Evolutionary conservation across 1,139 yeast species (phyloP).

Genomic region (Citeromyces hawaiiensis): DNA sequence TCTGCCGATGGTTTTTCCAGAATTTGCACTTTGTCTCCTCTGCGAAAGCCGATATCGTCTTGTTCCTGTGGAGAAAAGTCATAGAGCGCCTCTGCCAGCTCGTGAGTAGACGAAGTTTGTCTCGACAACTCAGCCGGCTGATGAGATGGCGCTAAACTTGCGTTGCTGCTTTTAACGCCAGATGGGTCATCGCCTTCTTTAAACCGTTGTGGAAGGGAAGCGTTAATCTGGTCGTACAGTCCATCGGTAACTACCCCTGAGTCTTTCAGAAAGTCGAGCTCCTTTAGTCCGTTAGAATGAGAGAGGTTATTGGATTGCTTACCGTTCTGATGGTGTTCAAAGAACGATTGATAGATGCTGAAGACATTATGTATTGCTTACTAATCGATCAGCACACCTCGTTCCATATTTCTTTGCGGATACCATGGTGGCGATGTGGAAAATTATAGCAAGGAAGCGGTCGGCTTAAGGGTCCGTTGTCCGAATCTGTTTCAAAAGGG

Average conservation of each 20-base stretch:
- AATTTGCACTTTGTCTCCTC: constrained; percentile 60
- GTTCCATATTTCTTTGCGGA: no score
- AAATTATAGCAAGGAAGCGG: no score
- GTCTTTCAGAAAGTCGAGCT: constrained; percentile 69
- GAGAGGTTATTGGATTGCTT: constrained; percentile 8
- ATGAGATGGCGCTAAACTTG: constrained; percentile 8
- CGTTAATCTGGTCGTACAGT: constrained; percentile 36
- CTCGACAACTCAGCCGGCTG: constrained; percentile 11
- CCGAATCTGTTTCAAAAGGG: no score
- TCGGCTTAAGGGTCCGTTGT: no score
- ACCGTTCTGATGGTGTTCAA: constrained; percentile 60
- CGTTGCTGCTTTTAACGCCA: constrained; percentile 8
- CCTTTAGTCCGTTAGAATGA: constrained; percentile 16
- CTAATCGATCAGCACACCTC: background rate
- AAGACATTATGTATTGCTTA: constrained; percentile 17
- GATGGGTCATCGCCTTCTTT: constrained; percentile 41
- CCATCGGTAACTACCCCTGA: constrained; percentile 59
- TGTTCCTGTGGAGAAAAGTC: constrained; percentile 57
- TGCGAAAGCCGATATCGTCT: constrained; percentile 52
- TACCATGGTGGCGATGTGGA: no score
- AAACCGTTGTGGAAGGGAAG: constrained; percentile 47
- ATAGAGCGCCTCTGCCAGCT: constrained; percentile 53
- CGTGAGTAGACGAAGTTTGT: constrained; percentile 11
- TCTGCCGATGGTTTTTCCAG: constrained; percentile 67
- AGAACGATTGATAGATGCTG: constrained; percentile 67